Percentiles rank a stretch among this genome's conserved stretches.
Evolutionary conservation across 2,329 filamentous ascomycete genomes (phyloP).

Genomic region (Waltergamsia citrina): DNA sequence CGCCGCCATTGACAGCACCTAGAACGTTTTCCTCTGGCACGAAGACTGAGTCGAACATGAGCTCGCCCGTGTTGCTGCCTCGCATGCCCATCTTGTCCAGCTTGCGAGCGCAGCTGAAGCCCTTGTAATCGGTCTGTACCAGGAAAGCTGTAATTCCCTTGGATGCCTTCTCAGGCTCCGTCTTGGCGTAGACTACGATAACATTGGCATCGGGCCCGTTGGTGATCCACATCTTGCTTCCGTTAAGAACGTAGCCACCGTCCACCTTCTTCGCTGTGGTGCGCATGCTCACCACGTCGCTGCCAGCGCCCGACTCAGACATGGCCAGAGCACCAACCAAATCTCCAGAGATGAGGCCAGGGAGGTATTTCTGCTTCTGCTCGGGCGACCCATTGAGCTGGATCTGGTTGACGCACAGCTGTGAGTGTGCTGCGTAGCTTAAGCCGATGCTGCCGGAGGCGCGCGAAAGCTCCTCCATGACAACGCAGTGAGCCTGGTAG

Average conservation of each 20-base stretch:
- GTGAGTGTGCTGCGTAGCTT: constrained; percentile 91
- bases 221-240: constrained; percentile 99
- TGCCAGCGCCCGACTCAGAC: constrained; percentile 85
- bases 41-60: constrained; percentile 85
- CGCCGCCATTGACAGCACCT: constrained; percentile 71
- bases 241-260: constrained; percentile 78
- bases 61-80: constrained; percentile 90
- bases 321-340: constrained; percentile 86
- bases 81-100: constrained; percentile 98
- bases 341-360: constrained; percentile 70
- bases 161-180: constrained; percentile 65
- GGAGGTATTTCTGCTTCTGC: constrained; percentile 76
- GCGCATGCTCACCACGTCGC: constrained; percentile 94
- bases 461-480: constrained; percentile 89
- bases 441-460: constrained; percentile 78
- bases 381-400: constrained; percentile 74
- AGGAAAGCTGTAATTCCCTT: constrained; percentile 96
- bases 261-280: constrained; percentile 72
- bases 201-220: constrained; percentile 92
- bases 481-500: constrained; percentile 91
- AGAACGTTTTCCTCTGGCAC: constrained; percentile 76
- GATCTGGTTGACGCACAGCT: constrained; percentile 93
- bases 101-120: constrained; percentile 83
- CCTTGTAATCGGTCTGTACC: constrained; percentile 55
- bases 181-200: constrained; percentile 96